phyloP scores from a whole-genome alignment of 2,329 filamentous ascomycete species.

The Chaetomium sp. region DNA sequence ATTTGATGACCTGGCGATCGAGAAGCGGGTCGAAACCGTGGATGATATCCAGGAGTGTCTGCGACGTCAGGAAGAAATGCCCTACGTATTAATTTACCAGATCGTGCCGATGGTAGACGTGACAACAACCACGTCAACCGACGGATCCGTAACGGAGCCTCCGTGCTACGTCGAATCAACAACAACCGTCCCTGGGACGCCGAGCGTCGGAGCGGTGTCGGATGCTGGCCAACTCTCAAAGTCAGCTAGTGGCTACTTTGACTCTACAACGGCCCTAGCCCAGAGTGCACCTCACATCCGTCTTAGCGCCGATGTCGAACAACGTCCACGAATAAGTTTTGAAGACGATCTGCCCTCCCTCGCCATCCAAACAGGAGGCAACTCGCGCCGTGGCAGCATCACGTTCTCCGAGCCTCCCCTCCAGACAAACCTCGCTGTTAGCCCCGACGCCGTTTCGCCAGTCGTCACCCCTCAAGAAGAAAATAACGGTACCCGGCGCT shows the following conservation, averaged over 20 bases:
- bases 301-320: conserved; percentile 58
- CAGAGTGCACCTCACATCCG: conserved; percentile 52
- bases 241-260: conserved; percentile 50
- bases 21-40: conserved; percentile 71
- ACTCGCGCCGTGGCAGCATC: conserved; percentile 55
- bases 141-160: conserved; percentile 53
- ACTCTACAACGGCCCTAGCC: conserved; percentile 42
- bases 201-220: conserved; percentile 36
- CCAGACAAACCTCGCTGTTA: conserved; percentile 42
- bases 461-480: conserved; percentile 55
- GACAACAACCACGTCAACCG: conserved; percentile 51
- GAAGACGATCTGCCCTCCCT: conserved; percentile 45
- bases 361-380: conserved; percentile 37
- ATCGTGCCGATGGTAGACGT: conserved; percentile 83
- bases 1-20: conserved; percentile 79
- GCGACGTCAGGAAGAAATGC: conserved; percentile 71
- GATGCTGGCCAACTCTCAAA: conserved; percentile 39
- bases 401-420: conserved; percentile 49
- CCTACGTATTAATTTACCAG: conserved; percentile 94
- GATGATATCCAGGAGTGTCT: conserved; percentile 77
- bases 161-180: conserved; percentile 62
- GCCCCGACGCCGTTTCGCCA: conserved; percentile 43
- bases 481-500: conserved; percentile 55
- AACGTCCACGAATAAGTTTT: conserved; percentile 51
- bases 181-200: conserved; percentile 40